Conservation (phyloP, 345 rosid genomes). For the Citrus australasica region DNA sequence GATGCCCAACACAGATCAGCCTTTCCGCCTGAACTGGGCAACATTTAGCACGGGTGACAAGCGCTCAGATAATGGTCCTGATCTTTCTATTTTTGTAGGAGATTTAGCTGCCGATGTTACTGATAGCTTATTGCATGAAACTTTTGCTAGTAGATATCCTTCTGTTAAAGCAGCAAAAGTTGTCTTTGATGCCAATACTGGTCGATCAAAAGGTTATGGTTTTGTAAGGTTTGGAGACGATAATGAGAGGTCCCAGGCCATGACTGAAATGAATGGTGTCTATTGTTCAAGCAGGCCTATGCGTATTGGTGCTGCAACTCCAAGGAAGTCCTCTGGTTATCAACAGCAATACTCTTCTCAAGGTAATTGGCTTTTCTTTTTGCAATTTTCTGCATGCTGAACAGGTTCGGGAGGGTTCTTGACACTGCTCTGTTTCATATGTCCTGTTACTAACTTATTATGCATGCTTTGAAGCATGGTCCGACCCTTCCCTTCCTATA, state of each 20-base stretch:
- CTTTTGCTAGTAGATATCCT: conserved; percentile 67
- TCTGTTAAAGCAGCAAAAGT: conserved; percentile 94
- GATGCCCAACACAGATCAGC: conserved; percentile 85
- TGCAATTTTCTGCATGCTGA: neutral
- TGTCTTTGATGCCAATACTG: conserved; percentile 85
- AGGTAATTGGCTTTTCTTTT: conserved; percentile 34
- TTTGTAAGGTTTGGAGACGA: conserved; percentile 98
- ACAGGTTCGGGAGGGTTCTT: too few species aligned
- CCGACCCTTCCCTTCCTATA: neutral
- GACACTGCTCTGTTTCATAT: neutral
- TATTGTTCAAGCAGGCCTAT: conserved; percentile 91
- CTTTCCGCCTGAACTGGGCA: conserved; percentile 98
- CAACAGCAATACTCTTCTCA: conserved; percentile 64
- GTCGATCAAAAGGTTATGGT: conserved; percentile 97
- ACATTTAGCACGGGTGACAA: conserved; percentile 86
- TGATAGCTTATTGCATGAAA: conserved; percentile 66
- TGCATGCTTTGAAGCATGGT: neutral
- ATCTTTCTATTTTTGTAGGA: conserved; percentile 94
- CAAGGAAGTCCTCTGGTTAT: conserved; percentile 79
- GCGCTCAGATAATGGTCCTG: conserved; percentile 82
- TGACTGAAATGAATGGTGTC: conserved; percentile 93
- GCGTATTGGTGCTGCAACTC: conserved; percentile 96
- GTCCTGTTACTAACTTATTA: neutral
- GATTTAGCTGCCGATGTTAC: conserved; percentile 94
- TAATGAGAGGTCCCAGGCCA: conserved; percentile 70